Evolutionary conservation across 495 filamentous ascomycete genomes (phyloP).

Genomic region (Trichoderma erinaceum): DNA sequence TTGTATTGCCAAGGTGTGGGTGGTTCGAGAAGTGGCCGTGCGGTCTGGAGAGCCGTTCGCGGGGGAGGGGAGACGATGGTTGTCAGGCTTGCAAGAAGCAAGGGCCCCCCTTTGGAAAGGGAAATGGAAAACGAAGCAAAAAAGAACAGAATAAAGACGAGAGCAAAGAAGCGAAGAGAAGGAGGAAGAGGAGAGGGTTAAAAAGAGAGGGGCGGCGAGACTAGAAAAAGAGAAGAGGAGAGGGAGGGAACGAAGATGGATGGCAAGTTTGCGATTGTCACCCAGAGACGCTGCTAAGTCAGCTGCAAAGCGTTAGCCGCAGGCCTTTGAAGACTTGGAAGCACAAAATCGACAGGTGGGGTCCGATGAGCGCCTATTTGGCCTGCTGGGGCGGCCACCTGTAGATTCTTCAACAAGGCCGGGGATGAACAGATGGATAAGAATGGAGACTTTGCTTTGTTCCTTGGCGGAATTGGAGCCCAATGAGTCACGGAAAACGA

Average conservation of each 20-base stretch:
- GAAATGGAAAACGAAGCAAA: not conserved
- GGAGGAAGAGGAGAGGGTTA: not conserved
- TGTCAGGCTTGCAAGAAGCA: conserved; percentile 1
- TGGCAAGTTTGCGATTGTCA: not conserved
- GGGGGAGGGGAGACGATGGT: conserved; percentile 2
- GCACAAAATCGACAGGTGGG: not conserved
- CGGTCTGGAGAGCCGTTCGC: conserved; percentile 12
- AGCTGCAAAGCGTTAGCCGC: not conserved
- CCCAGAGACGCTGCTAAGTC: not conserved
- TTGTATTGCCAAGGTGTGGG: not conserved
- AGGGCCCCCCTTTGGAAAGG: not conserved
- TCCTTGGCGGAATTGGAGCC: too few relatives aligned
- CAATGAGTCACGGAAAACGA: too few relatives aligned
- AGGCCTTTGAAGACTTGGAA: not conserved
- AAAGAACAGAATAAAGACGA: not conserved
- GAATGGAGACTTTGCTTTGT: too few relatives aligned
- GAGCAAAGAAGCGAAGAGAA: not conserved
- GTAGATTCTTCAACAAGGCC: not conserved
- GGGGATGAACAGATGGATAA: too few relatives aligned
- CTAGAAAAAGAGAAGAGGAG: not conserved
- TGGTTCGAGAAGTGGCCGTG: conserved; percentile 5
- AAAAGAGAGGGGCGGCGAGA: not conserved
- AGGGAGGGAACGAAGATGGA: conserved; percentile 1
- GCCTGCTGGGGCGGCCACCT: not conserved
- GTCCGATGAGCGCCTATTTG: not conserved